Percentiles rank a stretch among this genome's conserved stretches.
These are phyloP conservation scores for Globisporangium orthogonon DNA, from an alignment of 352 stramenopile genomes.

Conservation along the genomic window DNA sequence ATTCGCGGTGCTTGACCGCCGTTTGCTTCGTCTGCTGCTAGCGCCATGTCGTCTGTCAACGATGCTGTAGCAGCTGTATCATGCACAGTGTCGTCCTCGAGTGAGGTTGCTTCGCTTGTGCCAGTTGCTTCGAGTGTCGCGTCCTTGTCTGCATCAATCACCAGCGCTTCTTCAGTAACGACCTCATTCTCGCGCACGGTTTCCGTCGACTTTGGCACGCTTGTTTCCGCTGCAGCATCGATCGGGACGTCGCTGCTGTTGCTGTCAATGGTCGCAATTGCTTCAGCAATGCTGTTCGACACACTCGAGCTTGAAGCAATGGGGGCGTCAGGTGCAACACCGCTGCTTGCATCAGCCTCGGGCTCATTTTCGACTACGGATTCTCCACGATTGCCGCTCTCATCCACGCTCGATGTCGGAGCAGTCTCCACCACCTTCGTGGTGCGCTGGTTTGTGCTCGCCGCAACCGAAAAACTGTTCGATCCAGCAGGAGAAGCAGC, in stretches of 20 bases:
- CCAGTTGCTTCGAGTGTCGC: not conserved
- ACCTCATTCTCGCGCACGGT: not conserved
- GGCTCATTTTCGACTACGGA: not conserved
- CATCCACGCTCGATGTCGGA: not conserved
- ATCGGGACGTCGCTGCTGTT: not conserved
- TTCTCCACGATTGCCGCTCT: not conserved
- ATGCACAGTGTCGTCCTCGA: not conserved
- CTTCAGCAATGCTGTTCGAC: not conserved
- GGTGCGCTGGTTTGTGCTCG: not conserved
- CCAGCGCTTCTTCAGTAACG: not conserved
- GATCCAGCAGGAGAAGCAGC: not conserved
- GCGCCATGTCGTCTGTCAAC: not conserved
- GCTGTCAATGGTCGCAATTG: too few relatives aligned
- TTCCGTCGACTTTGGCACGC: not conserved
- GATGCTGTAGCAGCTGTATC: not conserved
- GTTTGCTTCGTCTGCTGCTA: too few relatives aligned
- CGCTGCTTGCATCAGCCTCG: not conserved
- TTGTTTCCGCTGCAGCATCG: too few relatives aligned
- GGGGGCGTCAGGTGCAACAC: too few relatives aligned
- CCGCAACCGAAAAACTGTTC: not conserved
- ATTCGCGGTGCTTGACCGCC: not conserved
- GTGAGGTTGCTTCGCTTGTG: not conserved
- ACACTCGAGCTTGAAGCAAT: not conserved
- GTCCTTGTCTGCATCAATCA: not conserved
- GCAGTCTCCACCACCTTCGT: not conserved